Conservation (phyloP, 2,329 filamentous ascomycete species). For the Atkinsonella hypoxylon region DNA sequence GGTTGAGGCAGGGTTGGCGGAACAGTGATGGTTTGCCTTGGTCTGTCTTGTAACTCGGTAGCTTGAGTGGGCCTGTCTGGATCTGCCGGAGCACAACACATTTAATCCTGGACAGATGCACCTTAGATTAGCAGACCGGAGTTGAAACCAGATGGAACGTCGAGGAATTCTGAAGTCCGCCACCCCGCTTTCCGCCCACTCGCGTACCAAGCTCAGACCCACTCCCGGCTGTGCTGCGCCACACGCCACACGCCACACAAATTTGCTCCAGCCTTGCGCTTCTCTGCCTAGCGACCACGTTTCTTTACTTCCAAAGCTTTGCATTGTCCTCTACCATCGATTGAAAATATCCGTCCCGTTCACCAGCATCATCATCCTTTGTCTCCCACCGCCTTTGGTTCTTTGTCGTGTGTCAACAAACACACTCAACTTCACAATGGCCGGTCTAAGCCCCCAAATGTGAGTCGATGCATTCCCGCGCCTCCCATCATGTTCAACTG, state of each 20-base stretch:
- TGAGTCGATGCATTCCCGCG: slow-evolving; percentile 24
- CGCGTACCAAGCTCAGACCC: too few relatives aligned
- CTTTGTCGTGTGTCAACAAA: neutral
- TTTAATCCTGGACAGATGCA: too few relatives aligned
- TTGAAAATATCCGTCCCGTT: neutral
- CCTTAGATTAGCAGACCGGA: too few relatives aligned
- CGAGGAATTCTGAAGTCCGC: too few relatives aligned
- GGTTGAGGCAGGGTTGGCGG: too few relatives aligned
- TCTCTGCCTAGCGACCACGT: too few relatives aligned
- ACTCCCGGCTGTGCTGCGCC: neutral
- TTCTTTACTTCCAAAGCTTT: neutral
- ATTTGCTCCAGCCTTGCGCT: neutral
- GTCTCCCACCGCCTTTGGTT: neutral
- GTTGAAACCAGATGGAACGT: too few relatives aligned
- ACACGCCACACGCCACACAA: neutral
- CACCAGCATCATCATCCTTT: neutral
- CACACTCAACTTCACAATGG: slow-evolving; percentile 37
- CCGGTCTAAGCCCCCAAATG: slow-evolving; percentile 50
- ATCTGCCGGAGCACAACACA: too few relatives aligned
- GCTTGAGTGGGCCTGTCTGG: too few relatives aligned
- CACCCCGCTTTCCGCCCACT: too few relatives aligned
- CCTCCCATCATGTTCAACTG: neutral
- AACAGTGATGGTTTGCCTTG: neutral
- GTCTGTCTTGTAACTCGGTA: too few relatives aligned
- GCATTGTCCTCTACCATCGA: neutral